Evolutionary conservation across 768 basidiomycete species (phyloP).

Genomic region (Pleurotus salmoneostramineus): DNA sequence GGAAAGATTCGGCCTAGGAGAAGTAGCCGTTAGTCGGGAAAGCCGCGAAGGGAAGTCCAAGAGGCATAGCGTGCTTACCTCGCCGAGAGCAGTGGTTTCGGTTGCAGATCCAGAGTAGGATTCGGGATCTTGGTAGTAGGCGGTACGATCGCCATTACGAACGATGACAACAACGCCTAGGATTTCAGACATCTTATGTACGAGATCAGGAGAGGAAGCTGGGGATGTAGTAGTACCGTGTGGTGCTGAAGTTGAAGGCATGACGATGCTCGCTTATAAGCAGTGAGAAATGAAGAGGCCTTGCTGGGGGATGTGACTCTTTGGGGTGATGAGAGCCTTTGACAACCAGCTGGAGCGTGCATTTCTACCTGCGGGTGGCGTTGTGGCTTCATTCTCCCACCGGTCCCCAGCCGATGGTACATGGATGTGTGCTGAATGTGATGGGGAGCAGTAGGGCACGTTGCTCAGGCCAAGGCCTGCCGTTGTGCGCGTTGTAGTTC

Average conservation of each 20-base stretch:
- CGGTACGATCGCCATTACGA: slow-evolving; percentile 73
- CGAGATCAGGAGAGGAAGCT: slow-evolving; percentile 13
- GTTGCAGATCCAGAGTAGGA: slow-evolving; percentile 61
- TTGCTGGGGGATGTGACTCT: slow-evolving; percentile 6
- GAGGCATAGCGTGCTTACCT: slow-evolving; percentile 35
- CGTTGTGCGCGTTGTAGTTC: slow-evolving; percentile 2
- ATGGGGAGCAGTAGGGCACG: background rate
- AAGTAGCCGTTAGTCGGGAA: slow-evolving; percentile 10
- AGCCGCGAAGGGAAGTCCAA: background rate
- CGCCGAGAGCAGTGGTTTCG: slow-evolving; percentile 73
- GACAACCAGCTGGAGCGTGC: background rate
- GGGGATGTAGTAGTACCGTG: slow-evolving; percentile 13
- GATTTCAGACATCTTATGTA: slow-evolving; percentile 45
- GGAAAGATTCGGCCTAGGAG: slow-evolving; percentile 59
- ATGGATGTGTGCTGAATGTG: background rate
- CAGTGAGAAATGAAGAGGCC: background rate
- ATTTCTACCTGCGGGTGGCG: slow-evolving; percentile 5
- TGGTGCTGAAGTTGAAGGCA: slow-evolving; percentile 9
- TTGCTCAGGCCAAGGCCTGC: background rate
- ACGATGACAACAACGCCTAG: slow-evolving; percentile 76
- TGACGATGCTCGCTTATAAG: background rate
- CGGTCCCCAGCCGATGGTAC: slow-evolving; percentile 1
- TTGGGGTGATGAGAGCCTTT: background rate
- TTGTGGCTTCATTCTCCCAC: background rate
- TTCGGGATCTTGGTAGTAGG: slow-evolving; percentile 67